Base-by-base conservation (phyloP, 73 alveolate genomes). In the Tetrahymena borealis region DNA sequence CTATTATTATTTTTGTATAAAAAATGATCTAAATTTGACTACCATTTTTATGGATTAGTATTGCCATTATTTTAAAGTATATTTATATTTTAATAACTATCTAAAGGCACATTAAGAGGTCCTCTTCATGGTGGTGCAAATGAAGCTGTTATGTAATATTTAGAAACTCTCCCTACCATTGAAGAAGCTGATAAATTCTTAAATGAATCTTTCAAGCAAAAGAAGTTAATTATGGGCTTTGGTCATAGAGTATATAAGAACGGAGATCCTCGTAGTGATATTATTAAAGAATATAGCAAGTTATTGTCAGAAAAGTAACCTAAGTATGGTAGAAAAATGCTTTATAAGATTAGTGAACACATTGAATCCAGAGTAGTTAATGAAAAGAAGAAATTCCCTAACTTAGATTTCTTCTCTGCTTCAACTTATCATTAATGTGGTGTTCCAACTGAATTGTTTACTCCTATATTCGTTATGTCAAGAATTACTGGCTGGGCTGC, bases 111-210 rank as follows among this genome's bases (percentile, higher is more conserved):
- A 24, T 79, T 96, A 36, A 96, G 97, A 91, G 98, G 98, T n/a
- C 96, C 96, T 28, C 96, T 96, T 24, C 98, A 96, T 90, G 98
- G 98, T 78, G 98, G 97, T 41, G 98, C 98, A 10, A 96, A 96
- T 90, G 98, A 96, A 91, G 98, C 98, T 12, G 98, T 96, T 15
- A 96, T 96, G 97, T 91, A 91, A 39, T 93, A 91, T 78, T 91
- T 96, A 18, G 60, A 93, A 36, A 92, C 91, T n/a, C 77, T 96
- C 41, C 91, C 42, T 38, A 37, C 94, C 15, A 90, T 78, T 31
- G 90, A 91, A 33, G 91, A 96, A 39, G 97, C 97, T 5, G 97
- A 95, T 32, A 90, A 90, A 35, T 90, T 78, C 24, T 90, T 96
- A 16, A 78, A 91, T 18, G 92, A 79, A n/a, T 95, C 92, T 94